phyloP scores from a whole-genome alignment of 371 early-diverging fungal species.

The Lichtheimia ornata region DNA sequence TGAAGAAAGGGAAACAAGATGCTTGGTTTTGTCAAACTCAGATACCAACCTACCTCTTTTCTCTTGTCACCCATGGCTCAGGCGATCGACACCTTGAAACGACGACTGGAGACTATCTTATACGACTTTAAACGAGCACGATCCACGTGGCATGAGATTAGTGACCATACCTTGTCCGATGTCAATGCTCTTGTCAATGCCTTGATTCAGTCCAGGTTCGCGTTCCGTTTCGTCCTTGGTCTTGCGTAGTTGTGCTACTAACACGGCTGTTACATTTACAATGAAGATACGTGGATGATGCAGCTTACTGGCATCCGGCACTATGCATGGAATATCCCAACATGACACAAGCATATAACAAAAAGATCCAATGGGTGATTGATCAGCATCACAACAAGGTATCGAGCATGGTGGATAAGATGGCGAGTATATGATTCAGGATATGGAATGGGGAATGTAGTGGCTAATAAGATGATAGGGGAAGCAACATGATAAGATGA shows the following conservation, averaged over 20 bases:
- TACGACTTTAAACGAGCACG: slow-evolving; percentile 40
- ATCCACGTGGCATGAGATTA: slow-evolving; percentile 41
- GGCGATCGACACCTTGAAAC: slow-evolving; percentile 33
- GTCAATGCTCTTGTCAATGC: slow-evolving; percentile 42
- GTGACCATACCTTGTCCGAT: slow-evolving; percentile 32
- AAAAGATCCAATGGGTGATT: slow-evolving; percentile 29
- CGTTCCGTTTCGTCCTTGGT: not conserved
- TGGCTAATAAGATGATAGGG: slow-evolving; percentile 14
- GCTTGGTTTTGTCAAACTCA: slow-evolving; percentile 2
- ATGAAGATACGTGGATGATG: slow-evolving; percentile 44
- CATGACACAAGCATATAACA: slow-evolving; percentile 32
- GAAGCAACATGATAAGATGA: slow-evolving; percentile 42
- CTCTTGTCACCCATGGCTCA: slow-evolving; percentile 25
- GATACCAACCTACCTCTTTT: not conserved
- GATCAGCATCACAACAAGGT: slow-evolving; percentile 24
- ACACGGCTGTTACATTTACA: not conserved
- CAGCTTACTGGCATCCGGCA: slow-evolving; percentile 49
- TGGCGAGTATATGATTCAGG: slow-evolving; percentile 20
- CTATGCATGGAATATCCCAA: slow-evolving; percentile 29
- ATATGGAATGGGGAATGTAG: not conserved
- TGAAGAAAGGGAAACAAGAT: not conserved
- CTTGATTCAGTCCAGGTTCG: slow-evolving; percentile 39
- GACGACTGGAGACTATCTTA: slow-evolving; percentile 32
- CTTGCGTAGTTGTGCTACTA: not conserved
- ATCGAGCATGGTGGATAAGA: slow-evolving; percentile 22